Percentiles rank a stretch among this genome's conserved stretches.
Evolutionary conservation across 2,329 filamentous ascomycete genomes (phyloP).

Genomic region (Trichoderma endophyticum): DNA sequence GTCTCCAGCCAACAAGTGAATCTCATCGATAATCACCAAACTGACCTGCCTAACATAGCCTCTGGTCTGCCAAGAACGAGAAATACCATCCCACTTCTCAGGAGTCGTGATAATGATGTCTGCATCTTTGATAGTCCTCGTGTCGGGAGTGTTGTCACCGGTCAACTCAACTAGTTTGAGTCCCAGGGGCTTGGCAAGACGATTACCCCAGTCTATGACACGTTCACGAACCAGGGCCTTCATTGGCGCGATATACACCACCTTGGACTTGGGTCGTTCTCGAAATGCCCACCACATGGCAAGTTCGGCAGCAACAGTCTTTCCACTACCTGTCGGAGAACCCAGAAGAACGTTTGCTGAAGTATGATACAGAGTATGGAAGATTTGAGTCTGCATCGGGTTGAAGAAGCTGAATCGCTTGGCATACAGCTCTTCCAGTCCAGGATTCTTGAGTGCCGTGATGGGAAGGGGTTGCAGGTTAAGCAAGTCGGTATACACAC

Average conservation of each 20-base stretch:
- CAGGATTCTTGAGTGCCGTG: conserved; percentile 79
- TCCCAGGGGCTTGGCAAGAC: conserved; percentile 78
- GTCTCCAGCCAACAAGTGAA: conserved; percentile 93
- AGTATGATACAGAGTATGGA: conserved; percentile 94
- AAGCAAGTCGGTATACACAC: conserved; percentile 90
- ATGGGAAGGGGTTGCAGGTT: conserved; percentile 89
- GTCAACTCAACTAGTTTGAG: conserved; percentile 93
- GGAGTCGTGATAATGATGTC: conserved; percentile 98
- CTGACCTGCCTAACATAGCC: conserved; percentile 93
- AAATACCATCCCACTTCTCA: conserved; percentile 99
- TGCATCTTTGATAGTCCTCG: conserved; percentile 87
- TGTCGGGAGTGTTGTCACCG: conserved; percentile 95
- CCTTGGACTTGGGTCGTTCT: conserved; percentile 89
- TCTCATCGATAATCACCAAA: conserved; percentile 97
- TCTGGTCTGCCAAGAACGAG: conserved; percentile 96
- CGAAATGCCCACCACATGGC: conserved; percentile 99
- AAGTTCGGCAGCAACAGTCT: conserved; percentile 92
- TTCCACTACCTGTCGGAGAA: conserved; percentile 94
- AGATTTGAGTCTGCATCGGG: conserved; percentile 98
- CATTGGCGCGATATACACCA: conserved; percentile 99
- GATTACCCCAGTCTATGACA: conserved; percentile 88
- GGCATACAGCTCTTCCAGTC: conserved; percentile 82
- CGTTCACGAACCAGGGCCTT: conserved; percentile 95
- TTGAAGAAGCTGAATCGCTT: conserved; percentile 95
- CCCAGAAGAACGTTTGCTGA: conserved; percentile 88